Percentiles rank a stretch among this genome's conserved stretches.
Conservation (phyloP, 371 early-diverging fungal species). For the Mortierella sp. region DNA sequence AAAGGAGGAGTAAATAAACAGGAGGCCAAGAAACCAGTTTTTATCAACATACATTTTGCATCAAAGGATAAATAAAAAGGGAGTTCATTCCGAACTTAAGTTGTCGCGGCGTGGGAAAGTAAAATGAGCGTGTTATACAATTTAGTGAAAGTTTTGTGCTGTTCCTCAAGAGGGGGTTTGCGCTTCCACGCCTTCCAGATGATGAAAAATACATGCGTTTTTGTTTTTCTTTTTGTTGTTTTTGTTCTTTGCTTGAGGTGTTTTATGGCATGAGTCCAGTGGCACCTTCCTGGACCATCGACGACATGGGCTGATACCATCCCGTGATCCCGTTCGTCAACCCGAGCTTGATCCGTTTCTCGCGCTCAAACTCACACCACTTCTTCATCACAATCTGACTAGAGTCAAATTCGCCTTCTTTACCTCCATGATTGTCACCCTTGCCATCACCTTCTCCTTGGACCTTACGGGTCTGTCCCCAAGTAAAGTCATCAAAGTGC, state of each 20-base stretch:
- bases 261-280: not conserved
- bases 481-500: conserved; percentile 99
- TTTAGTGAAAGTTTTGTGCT: too few relatives aligned
- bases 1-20: conserved; percentile 15
- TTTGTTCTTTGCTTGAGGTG: not conserved
- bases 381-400: conserved; percentile 69
- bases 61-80: too few relatives aligned
- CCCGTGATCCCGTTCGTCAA: conserved; percentile 44
- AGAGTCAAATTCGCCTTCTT: conserved; percentile 68
- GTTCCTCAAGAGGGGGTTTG: too few relatives aligned
- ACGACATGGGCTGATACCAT: conserved; percentile 47
- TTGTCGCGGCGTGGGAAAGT: too few relatives aligned
- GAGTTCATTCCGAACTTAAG: too few relatives aligned
- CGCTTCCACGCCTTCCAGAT: too few relatives aligned
- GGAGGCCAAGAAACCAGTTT: not conserved
- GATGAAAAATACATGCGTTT: too few relatives aligned
- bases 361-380: conserved; percentile 62
- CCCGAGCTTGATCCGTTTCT: conserved; percentile 52
- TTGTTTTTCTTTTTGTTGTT: not conserved
- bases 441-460: conserved; percentile 72
- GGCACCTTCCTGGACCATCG: conserved; percentile 12
- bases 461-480: conserved; percentile 97
- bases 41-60: not conserved
- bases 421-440: conserved; percentile 55
- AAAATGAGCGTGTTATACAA: too few relatives aligned